phyloP scores from a whole-genome alignment of 306 rosid species.

The Glycine soja region DNA sequence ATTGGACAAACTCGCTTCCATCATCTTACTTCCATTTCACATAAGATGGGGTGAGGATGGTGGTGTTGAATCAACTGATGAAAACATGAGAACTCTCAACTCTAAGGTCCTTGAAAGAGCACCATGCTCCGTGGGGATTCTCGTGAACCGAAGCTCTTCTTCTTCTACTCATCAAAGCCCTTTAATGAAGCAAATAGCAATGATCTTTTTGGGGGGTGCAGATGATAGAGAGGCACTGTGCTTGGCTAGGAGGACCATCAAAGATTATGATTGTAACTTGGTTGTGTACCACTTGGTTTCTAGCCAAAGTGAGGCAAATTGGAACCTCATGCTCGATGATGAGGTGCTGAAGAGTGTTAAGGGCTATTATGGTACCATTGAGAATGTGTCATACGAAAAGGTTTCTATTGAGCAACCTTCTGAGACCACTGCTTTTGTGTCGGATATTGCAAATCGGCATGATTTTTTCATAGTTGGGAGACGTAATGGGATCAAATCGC shows the following conservation, averaged over 20 bases:
- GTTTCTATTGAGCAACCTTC: slow-evolving; percentile 13
- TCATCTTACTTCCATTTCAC: slow-evolving; percentile 60
- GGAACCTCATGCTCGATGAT: slow-evolving; percentile 49
- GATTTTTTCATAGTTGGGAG: slow-evolving; percentile 63
- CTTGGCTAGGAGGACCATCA: slow-evolving; percentile 48
- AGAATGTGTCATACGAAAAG: slow-evolving; percentile 36
- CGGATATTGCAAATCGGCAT: slow-evolving; percentile 11
- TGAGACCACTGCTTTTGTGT: slow-evolving; percentile 35
- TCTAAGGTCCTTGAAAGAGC: slow-evolving; percentile 45
- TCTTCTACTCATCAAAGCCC: not conserved
- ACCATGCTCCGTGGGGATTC: slow-evolving; percentile 60
- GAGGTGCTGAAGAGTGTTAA: slow-evolving; percentile 43
- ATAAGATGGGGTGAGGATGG: slow-evolving; percentile 51
- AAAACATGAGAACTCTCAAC: slow-evolving; percentile 44
- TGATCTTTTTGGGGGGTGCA: slow-evolving; percentile 56
- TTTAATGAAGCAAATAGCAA: slow-evolving; percentile 30
- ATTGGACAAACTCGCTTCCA: slow-evolving; percentile 47
- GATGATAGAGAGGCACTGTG: slow-evolving; percentile 62
- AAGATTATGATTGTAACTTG: slow-evolving; percentile 10
- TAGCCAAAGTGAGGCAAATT: not conserved
- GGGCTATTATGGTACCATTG: not conserved
- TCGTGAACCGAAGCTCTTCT: slow-evolving; percentile 35
- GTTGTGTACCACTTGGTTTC: slow-evolving; percentile 45
- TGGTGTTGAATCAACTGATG: slow-evolving; percentile 39
- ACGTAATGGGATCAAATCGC: slow-evolving; percentile 37